Evolutionary conservation across 1,284 basidiomycete genomes (phyloP), one percentile per base, ranked within the genome.

Genomic region (Ceratobasidium sp.): DNA sequence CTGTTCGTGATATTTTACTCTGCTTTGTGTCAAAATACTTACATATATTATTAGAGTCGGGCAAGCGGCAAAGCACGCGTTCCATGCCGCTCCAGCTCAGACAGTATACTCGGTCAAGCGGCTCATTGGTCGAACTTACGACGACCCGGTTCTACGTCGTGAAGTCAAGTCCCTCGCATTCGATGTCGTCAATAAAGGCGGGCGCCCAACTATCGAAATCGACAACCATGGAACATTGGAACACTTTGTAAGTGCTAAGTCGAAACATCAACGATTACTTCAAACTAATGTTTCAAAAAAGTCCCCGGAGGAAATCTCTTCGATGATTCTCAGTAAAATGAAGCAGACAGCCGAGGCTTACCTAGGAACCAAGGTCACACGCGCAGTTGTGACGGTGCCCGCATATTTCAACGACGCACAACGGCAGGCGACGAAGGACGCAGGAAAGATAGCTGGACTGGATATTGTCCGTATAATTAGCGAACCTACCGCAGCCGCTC

Each of bases 341-440:
- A 61, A 61, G 10, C 13, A 58, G 28, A 58, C 12, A 2, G 55
- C 55, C 2, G 55, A 58, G 55, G 55, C 55, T 2, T 58, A 58
- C 55, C 55, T 58, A 2, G 55, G 55, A 28, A 10, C 12, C 12
- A 13, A 23, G 55, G 55, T 58, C 12, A 86, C 86, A 82, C 87
- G 90, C 83, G 90, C 89, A 81, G 89, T 89, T 81, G 86, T 89
- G 83, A 87, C 86, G 64, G 84, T 84, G 75, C 84, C 84, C 49
- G 87, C 89, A 82, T 89, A 90, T 89, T 90, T 91, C 88, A 89
- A 89, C 85, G 87, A 89, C 85, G 87, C 87, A 66, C 88, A 89
- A 84, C 86, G 88, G 75, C 88, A 89, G 83, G 87, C 88, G 53
- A 89, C 88, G 83, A 89, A 88, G 86, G 88, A 89, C 81, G 87